A percentile compares a stretch with the other conserved stretches of the same genome.
Conservation (phyloP, 192 early-diverging fungal species). For the Rhizoclosmatium globosum region DNA sequence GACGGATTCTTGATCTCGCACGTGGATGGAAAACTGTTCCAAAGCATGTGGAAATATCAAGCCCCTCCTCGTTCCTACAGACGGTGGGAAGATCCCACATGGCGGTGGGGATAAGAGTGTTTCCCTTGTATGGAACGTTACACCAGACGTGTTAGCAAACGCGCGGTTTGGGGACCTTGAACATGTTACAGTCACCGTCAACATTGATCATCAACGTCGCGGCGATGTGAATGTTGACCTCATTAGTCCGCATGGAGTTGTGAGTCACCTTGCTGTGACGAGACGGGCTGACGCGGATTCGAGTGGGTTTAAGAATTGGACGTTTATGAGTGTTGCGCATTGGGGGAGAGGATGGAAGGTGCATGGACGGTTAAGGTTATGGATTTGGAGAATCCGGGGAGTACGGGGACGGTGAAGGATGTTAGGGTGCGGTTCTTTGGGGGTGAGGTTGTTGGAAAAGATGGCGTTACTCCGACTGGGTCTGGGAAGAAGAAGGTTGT, state of each 20-base stretch:
- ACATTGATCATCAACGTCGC: conserved; percentile 79
- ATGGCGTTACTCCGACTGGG: not conserved
- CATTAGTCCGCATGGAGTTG: conserved; percentile 72
- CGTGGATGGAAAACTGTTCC: conserved; percentile 70
- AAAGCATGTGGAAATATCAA: conserved; percentile 67
- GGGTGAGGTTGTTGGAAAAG: not conserved
- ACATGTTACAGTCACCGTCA: conserved; percentile 87
- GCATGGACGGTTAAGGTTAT: conserved; percentile 68
- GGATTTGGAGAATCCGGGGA: conserved; percentile 38
- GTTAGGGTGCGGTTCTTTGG: conserved; percentile 44
- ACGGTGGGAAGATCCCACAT: conserved; percentile 56
- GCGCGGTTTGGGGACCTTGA: conserved; percentile 69
- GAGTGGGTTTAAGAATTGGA: conserved; percentile 85
- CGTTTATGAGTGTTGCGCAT: conserved; percentile 95
- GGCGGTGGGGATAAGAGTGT: conserved; percentile 14
- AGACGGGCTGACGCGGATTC: conserved; percentile 71
- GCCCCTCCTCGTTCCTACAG: conserved; percentile 8
- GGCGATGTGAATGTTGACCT: conserved; percentile 89
- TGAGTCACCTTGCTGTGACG: conserved; percentile 71
- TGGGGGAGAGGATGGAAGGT: conserved; percentile 92
- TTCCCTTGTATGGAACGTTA: conserved; percentile 1
- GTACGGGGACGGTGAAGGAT: conserved; percentile 39
- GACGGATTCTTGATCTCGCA: conserved; percentile 80
- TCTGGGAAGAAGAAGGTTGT: not conserved
- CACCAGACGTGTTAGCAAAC: not conserved